These are phyloP conservation scores for Aspergillus terreus DNA, from an alignment of 2,329 filamentous ascomycete genomes.

Conservation along the genomic window DNA sequence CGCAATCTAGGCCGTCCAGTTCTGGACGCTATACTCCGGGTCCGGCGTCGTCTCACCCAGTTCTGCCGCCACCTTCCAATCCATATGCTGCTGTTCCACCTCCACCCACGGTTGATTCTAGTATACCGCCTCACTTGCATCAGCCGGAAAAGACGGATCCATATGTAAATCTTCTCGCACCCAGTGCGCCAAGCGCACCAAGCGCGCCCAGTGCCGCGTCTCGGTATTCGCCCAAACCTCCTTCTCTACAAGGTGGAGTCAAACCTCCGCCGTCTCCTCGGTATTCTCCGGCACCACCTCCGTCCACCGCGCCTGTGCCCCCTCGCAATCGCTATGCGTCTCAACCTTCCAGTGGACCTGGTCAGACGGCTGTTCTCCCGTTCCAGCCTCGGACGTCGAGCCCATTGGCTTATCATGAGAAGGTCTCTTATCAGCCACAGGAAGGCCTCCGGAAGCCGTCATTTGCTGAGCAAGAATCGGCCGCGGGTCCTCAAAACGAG, in stretches of 20 bases:
- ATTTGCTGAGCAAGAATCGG: constrained; percentile 23
- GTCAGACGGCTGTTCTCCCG: constrained; percentile 38
- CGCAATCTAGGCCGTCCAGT: constrained; percentile 52
- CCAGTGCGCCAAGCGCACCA: constrained; percentile 24
- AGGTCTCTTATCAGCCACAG: constrained; percentile 30
- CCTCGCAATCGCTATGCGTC: constrained; percentile 38
- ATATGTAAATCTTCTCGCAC: constrained; percentile 27
- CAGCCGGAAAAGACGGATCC: constrained; percentile 31
- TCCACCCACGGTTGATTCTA: constrained; percentile 15
- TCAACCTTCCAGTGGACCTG: constrained; percentile 28
- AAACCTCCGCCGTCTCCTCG: constrained; percentile 38
- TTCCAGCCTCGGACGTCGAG: constrained; percentile 65
- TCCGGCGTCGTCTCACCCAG: constrained; percentile 21
- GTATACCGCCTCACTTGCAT: constrained; percentile 24
- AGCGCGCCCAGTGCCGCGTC: constrained; percentile 29
- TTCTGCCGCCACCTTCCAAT: constrained; percentile 11
- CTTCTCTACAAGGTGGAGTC: constrained; percentile 24
- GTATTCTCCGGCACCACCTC: constrained; percentile 46
- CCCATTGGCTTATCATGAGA: constrained; percentile 54
- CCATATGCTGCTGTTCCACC: constrained; percentile 17
- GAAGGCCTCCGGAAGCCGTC: constrained; percentile 17
- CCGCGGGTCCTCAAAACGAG: constrained; percentile 16
- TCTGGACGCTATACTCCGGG: constrained; percentile 40
- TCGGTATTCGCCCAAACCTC: constrained; percentile 42
- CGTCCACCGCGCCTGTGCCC: constrained; percentile 21